phyloP scores from a whole-genome alignment of 2,329 filamentous ascomycete genomes.

The Hymenoscyphus fructigenus region DNA sequence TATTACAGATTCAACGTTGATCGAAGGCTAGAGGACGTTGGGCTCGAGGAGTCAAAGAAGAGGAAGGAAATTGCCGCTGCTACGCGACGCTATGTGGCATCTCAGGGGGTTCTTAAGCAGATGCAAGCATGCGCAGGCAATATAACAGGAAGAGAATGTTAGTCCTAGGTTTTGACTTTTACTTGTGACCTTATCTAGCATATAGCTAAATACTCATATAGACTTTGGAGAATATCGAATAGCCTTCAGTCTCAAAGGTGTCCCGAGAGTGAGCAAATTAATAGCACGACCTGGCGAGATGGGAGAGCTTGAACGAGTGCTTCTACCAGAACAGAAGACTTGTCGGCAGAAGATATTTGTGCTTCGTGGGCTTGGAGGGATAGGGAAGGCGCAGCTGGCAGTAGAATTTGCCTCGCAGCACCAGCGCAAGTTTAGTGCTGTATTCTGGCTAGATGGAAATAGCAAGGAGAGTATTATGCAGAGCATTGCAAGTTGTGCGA shows the following conservation, averaged over 20 bases:
- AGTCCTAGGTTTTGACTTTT: slow-evolving; percentile 7
- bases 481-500: neutral
- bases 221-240: too few relatives aligned
- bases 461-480: neutral
- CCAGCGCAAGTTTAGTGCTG: neutral
- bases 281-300: neutral
- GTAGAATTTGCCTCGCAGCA: neutral
- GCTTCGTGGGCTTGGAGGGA: neutral
- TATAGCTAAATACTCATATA: too few relatives aligned
- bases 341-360: neutral
- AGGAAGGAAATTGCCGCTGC: slow-evolving; percentile 34
- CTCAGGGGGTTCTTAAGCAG: slow-evolving; percentile 29
- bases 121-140: slow-evolving; percentile 23
- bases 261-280: neutral
- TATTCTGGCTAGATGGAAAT: neutral
- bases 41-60: slow-evolving; percentile 41
- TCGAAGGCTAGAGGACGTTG: slow-evolving; percentile 42
- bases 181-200: too few relatives aligned
- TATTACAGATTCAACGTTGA: slow-evolving; percentile 48
- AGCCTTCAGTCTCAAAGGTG: neutral
- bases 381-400: neutral
- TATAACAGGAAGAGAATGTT: slow-evolving; percentile 24
- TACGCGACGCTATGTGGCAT: slow-evolving; percentile 33
- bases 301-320: neutral
- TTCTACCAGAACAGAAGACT: neutral